Evolutionary conservation across 768 basidiomycete species (phyloP).

Genomic region (Nidula microcarpa): DNA sequence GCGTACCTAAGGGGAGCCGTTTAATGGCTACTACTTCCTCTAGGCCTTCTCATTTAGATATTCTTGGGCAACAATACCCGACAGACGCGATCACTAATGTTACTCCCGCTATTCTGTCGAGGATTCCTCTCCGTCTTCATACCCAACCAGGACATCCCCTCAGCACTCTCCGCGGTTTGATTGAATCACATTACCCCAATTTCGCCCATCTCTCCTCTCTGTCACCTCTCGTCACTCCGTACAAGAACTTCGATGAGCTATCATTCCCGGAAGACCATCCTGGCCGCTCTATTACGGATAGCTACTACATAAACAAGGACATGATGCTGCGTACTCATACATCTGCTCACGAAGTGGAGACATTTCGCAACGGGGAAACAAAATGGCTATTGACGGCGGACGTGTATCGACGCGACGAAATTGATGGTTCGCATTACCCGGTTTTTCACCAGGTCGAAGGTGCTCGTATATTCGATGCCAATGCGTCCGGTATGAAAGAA

Average conservation of each 20-base stretch:
- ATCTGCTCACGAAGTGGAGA: slow-evolving; percentile 96
- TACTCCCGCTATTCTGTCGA: slow-evolving; percentile 79
- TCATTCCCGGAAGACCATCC: slow-evolving; percentile 94
- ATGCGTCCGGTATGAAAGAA: slow-evolving; percentile 52
- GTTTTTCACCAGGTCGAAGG: slow-evolving; percentile 99
- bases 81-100: slow-evolving; percentile 84
- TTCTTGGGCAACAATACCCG: slow-evolving; percentile 66
- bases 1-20: neutral
- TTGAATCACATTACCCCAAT: slow-evolving; percentile 80
- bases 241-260: slow-evolving; percentile 94
- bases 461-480: slow-evolving; percentile 71
- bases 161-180: slow-evolving; percentile 75
- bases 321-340: slow-evolving; percentile 97
- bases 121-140: slow-evolving; percentile 75
- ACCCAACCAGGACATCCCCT: slow-evolving; percentile 79
- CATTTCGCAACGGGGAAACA: slow-evolving; percentile 71
- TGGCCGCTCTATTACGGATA: slow-evolving; percentile 85
- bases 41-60: slow-evolving; percentile 31
- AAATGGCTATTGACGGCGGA: slow-evolving; percentile 93
- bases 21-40: slow-evolving; percentile 6
- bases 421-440: slow-evolving; percentile 94
- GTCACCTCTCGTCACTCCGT: slow-evolving; percentile 86
- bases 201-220: slow-evolving; percentile 73
- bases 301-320: slow-evolving; percentile 90
- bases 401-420: slow-evolving; percentile 97